These are phyloP conservation scores for Tuber melanosporum DNA, from an alignment of 495 filamentous ascomycete species.

Conservation along the genomic window DNA sequence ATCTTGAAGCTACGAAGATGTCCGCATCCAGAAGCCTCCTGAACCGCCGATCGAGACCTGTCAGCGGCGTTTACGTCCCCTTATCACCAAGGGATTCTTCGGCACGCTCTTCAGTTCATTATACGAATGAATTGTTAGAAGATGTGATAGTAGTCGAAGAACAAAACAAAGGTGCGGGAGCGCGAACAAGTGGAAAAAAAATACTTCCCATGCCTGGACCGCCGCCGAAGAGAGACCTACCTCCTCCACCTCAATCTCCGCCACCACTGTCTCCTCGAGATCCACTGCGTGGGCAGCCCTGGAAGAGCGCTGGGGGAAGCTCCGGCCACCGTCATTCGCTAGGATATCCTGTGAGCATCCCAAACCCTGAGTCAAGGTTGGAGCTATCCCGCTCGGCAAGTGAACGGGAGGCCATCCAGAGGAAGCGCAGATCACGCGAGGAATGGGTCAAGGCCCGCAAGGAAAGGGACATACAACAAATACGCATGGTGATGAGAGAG, in stretches of 20 bases:
- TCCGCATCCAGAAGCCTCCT: slow-evolving; percentile 6
- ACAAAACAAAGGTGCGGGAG: slow-evolving; percentile 19
- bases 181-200: slow-evolving; percentile 32
- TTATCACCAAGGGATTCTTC: slow-evolving; percentile 19
- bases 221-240: slow-evolving; percentile 44
- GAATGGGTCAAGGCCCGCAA: slow-evolving; percentile 38
- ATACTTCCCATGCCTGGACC: slow-evolving; percentile 42
- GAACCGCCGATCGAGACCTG: slow-evolving; percentile 14
- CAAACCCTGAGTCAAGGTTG: slow-evolving; percentile 13
- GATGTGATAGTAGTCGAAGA: slow-evolving; percentile 33
- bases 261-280: slow-evolving; percentile 39
- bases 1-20: slow-evolving; percentile 7
- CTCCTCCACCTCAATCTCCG: slow-evolving; percentile 45
- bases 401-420: slow-evolving; percentile 18
- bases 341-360: slow-evolving; percentile 11
- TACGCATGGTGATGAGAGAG: slow-evolving; percentile 28
- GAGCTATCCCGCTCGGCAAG: slow-evolving; percentile 11
- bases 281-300: not conserved
- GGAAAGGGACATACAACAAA: slow-evolving; percentile 35
- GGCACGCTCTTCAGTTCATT: slow-evolving; percentile 28
- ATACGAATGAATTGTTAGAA: slow-evolving; percentile 24
- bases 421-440: slow-evolving; percentile 25
- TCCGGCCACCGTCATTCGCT: slow-evolving; percentile 16
- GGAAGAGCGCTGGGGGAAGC: slow-evolving; percentile 8
- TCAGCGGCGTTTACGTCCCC: slow-evolving; percentile 3